phyloP scores from a whole-genome alignment of 2,329 filamentous ascomycete genomes.

The Diaporthe humulicola region DNA sequence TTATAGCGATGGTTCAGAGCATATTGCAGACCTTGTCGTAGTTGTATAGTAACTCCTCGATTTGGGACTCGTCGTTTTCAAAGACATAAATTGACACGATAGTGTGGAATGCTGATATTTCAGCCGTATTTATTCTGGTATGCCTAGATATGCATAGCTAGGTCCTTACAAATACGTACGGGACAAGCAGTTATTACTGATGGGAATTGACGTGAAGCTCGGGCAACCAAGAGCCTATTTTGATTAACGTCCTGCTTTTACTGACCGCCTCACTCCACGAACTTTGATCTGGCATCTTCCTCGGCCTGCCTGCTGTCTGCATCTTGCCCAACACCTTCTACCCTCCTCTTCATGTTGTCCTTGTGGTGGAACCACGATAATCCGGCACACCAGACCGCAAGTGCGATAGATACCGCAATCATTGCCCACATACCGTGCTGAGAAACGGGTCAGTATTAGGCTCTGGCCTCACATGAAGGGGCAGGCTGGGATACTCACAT shows the following conservation, averaged over 20 bases:
- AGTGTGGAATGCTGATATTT: too few species aligned
- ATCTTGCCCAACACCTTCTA: constrained; percentile 25
- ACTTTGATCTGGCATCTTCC: background rate
- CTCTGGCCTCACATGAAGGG: background rate
- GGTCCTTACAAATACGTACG: background rate
- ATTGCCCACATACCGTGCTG: constrained; percentile 80
- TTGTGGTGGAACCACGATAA: constrained; percentile 60
- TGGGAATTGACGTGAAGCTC: background rate
- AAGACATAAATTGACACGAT: background rate
- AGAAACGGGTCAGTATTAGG: constrained; percentile 39
- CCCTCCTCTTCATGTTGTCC: constrained; percentile 44
- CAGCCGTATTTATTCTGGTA: fast-evolving
- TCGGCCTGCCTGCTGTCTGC: background rate
- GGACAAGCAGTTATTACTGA: background rate
- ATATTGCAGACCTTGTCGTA: constrained; percentile 40
- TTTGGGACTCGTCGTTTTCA: too few species aligned
- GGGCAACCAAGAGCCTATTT: background rate
- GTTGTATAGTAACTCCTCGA: background rate
- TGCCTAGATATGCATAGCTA: background rate
- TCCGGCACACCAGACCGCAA: constrained; percentile 70
- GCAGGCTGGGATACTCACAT: constrained; percentile 55
- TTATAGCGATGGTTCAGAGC: constrained; percentile 49
- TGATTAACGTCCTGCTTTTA: background rate
- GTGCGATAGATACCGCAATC: constrained; percentile 72
- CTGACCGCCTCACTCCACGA: background rate